A percentile compares a stretch with the other conserved stretches of the same genome.
These are phyloP conservation scores for Hypoxylon intermedium DNA, from an alignment of 495 filamentous ascomycete genomes.

Conservation along the genomic window DNA sequence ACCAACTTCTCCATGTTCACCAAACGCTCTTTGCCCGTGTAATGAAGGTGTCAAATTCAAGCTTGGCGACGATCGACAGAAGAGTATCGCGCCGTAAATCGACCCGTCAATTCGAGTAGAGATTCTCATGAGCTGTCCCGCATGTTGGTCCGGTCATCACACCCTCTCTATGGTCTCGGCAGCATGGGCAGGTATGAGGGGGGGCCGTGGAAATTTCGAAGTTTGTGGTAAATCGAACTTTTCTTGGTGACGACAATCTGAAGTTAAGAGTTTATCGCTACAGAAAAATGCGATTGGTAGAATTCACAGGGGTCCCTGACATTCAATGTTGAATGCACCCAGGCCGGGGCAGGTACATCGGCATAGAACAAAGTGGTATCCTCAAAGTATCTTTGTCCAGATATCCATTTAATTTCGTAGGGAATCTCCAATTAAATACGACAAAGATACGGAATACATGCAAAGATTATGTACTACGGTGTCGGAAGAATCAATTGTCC, in stretches of 20 bases:
- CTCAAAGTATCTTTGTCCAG: neutral
- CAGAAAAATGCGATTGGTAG: constrained; percentile 18
- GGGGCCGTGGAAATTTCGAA: constrained; percentile 13
- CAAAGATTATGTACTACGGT: neutral
- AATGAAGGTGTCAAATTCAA: constrained; percentile 30
- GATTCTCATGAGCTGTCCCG: constrained; percentile 61
- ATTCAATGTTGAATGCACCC: too few species aligned
- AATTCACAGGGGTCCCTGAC: neutral
- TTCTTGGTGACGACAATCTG: constrained; percentile 11
- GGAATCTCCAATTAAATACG: too few species aligned
- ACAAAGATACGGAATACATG: too few species aligned
- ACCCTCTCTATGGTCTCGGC: constrained; percentile 42
- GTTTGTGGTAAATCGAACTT: constrained; percentile 16
- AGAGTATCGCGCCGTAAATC: constrained; percentile 58
- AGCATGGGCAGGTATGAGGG: constrained; percentile 19
- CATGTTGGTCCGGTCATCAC: constrained; percentile 55
- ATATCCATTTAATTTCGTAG: too few species aligned
- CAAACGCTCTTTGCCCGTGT: constrained; percentile 14
- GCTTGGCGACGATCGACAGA: constrained; percentile 48
- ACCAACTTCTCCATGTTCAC: constrained; percentile 13
- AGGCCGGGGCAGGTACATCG: neutral
- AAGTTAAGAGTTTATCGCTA: constrained; percentile 27
- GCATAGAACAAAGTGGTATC: neutral
- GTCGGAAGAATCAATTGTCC: constrained; percentile 30
- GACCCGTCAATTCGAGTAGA: constrained; percentile 59